phyloP scores from a whole-genome alignment of 805 yeast genomes.

The Starmera caribaea region DNA sequence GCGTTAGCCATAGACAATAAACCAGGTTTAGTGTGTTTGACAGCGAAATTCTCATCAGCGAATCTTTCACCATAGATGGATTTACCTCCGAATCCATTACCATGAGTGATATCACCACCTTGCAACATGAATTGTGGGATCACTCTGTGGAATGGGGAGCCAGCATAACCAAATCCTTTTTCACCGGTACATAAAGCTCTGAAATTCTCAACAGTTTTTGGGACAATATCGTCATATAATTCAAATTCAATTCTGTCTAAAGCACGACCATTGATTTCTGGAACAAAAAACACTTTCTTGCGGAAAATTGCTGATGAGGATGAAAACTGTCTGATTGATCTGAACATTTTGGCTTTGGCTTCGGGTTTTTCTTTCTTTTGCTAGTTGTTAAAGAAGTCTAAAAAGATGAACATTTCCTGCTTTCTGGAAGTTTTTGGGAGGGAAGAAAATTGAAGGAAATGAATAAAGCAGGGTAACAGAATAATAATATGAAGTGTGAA shows the following conservation, averaged over 20 bases:
- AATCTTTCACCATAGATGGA: conserved; percentile 69
- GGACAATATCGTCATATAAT: conserved; percentile 29
- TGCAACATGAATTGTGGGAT: conserved; percentile 95
- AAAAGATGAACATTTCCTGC: no score
- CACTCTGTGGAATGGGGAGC: conserved; percentile 86
- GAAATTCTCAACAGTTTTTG: conserved; percentile 76
- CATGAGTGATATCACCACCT: conserved; percentile 83
- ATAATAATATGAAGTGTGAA: no score
- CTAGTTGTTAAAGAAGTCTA: conserved; percentile 16
- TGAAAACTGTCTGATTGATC: conserved; percentile 33
- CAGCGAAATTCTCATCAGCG: conserved; percentile 51
- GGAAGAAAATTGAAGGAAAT: no score
- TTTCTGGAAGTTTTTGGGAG: no score
- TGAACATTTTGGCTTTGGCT: conserved; percentile 17
- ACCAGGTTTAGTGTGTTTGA: conserved; percentile 73
- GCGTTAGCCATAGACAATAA: conserved; percentile 87
- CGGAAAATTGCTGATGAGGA: conserved; percentile 30
- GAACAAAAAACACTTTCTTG: conserved; percentile 46
- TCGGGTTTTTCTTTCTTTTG: conserved; percentile 33
- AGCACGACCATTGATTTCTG: conserved; percentile 41
- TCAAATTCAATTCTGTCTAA: conserved; percentile 20
- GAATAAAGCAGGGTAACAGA: no score
- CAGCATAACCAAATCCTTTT: conserved; percentile 62
- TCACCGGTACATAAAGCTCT: conserved; percentile 83
- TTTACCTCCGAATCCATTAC: conserved; percentile 91